These are phyloP conservation scores for Aspergillus aculeatus DNA, from an alignment of 2,329 filamentous ascomycete genomes.

Conservation along the genomic window DNA sequence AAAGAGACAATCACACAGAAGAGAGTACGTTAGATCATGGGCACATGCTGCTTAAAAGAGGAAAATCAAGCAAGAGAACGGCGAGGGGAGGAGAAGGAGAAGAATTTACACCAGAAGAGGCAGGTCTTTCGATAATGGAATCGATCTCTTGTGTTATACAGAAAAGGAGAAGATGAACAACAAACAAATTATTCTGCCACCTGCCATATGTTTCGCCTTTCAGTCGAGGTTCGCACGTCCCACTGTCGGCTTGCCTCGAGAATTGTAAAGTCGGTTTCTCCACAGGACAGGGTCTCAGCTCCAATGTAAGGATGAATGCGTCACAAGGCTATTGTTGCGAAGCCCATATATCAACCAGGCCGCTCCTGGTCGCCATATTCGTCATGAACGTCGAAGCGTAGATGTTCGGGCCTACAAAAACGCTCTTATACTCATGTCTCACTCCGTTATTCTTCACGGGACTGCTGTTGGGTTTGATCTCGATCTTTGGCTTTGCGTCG, in stretches of 20 bases:
- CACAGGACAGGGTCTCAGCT: background rate
- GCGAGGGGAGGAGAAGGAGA: conserved; percentile 14
- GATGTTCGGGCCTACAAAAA: background rate
- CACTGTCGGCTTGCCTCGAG: background rate
- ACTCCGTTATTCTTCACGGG: conserved; percentile 36
- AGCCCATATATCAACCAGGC: background rate
- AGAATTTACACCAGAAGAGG: conserved; percentile 30
- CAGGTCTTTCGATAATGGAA: conserved; percentile 11
- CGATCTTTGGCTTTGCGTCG: conserved; percentile 44
- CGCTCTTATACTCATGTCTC: conserved; percentile 23
- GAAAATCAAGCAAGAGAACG: conserved; percentile 11
- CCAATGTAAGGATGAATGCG: background rate
- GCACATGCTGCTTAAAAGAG: conserved; percentile 23
- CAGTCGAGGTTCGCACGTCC: background rate
- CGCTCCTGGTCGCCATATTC: background rate
- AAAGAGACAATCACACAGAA: conserved; percentile 12
- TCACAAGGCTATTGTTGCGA: background rate
- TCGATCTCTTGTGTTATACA: conserved; percentile 22
- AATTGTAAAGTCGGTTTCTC: background rate
- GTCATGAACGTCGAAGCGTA: background rate
- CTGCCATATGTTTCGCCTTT: background rate
- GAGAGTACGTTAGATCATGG: conserved; percentile 36
- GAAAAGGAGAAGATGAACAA: conserved; percentile 6
- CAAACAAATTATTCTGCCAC: background rate
- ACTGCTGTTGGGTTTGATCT: conserved; percentile 34